phyloP scores from a whole-genome alignment of 2,329 filamentous ascomycete species.

The Ophidiomyces ophidiicola region DNA sequence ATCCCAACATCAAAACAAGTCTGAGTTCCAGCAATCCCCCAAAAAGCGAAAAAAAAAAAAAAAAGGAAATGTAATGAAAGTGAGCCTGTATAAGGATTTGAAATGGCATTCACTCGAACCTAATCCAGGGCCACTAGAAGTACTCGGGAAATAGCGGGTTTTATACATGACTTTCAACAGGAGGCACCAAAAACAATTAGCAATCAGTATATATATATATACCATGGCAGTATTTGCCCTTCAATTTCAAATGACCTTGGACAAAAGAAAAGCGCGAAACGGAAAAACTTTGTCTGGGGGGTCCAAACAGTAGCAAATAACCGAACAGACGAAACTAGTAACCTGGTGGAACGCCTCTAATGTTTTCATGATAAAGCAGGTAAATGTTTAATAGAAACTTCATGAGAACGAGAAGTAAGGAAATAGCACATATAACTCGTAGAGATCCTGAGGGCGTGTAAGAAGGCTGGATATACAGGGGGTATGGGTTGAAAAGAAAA shows the following conservation, averaged over 20 bases:
- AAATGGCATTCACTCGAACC: background rate
- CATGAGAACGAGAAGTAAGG: conserved; percentile 3
- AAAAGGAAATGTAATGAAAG: background rate
- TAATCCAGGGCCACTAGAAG: too few relatives aligned
- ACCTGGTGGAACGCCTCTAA: conserved; percentile 9
- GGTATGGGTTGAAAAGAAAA: conserved; percentile 13
- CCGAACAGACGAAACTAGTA: background rate
- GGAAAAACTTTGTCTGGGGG: background rate
- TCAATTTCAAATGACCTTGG: too few relatives aligned
- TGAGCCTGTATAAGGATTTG: background rate
- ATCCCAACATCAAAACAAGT: background rate
- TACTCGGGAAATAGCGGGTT: too few relatives aligned
- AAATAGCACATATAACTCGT: conserved; percentile 8
- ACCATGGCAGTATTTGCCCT: too few relatives aligned
- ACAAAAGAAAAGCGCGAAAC: background rate
- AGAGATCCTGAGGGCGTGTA: conserved; percentile 7
- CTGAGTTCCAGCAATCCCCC: background rate
- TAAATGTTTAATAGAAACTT: background rate
- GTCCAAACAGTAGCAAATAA: background rate
- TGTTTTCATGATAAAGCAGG: conserved; percentile 2
- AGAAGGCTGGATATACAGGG: conserved; percentile 12
- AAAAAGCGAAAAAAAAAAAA: background rate
- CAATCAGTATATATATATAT: too few relatives aligned
- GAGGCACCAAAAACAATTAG: too few relatives aligned
- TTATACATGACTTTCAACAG: too few relatives aligned